Conservation (phyloP, 257 asterid species). For the Solanum pimpinellifolium region DNA sequence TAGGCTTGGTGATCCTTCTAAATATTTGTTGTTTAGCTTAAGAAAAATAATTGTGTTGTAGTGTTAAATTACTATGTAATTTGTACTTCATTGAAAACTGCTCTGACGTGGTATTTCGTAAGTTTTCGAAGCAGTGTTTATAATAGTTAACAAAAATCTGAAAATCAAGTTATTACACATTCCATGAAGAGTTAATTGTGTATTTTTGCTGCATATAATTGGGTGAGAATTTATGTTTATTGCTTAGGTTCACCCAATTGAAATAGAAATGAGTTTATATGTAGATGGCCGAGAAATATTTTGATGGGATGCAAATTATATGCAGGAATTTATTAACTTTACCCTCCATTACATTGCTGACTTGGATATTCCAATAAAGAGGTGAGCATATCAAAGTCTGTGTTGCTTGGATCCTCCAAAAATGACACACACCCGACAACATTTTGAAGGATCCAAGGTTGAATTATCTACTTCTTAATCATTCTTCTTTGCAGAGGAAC, state of each 20-base stretch:
- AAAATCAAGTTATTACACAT: background rate
- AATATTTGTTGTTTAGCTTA: background rate
- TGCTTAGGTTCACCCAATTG: background rate
- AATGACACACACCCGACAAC: background rate
- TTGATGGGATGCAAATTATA: conserved; percentile 4
- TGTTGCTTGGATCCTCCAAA: background rate
- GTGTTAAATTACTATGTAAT: background rate
- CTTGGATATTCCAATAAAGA: conserved; percentile 90
- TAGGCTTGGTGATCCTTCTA: background rate
- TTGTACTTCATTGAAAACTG: background rate
- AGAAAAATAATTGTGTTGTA: background rate
- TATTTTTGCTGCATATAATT: background rate
- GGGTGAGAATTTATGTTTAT: background rate
- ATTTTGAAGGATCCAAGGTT: background rate
- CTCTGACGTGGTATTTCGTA: background rate
- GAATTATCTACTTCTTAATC: conserved; percentile 1
- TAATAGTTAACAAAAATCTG: background rate
- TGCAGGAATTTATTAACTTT: conserved; percentile 91
- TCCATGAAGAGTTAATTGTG: background rate
- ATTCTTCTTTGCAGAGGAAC: conserved; percentile 54
- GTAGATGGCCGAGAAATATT: background rate
- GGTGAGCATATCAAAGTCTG: conserved; percentile 33
- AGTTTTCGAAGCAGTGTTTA: background rate
- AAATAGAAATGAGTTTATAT: background rate
- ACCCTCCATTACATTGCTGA: conserved; percentile 92